Conservation (phyloP, 2,329 filamentous ascomycete genomes). For the Cordyceps cateniannulata region DNA sequence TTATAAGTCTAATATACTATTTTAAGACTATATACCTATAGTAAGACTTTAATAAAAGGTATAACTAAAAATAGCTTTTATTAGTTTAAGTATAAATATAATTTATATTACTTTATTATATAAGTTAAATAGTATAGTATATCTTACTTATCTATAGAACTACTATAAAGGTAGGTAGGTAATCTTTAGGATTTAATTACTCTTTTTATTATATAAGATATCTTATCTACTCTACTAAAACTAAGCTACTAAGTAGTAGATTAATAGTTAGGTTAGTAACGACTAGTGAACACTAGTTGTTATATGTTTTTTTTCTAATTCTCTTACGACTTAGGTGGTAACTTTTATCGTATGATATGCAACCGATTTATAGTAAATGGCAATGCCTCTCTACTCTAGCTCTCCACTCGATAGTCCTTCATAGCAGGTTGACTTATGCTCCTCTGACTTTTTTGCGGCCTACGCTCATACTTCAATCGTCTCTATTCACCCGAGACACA, state of each 20-base stretch:
- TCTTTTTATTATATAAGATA: neutral
- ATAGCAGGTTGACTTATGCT: no score
- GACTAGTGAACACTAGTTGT: neutral
- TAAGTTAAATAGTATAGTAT: neutral
- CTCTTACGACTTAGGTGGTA: no score
- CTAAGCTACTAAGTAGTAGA: neutral
- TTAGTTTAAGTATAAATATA: neutral
- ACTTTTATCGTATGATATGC: no score
- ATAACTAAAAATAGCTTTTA: no score
- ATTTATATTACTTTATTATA: neutral
- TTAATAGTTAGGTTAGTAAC: neutral
- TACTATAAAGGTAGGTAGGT: neutral
- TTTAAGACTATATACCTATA: no score
- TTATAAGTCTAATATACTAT: no score
- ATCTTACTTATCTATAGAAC: neutral
- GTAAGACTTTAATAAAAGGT: neutral
- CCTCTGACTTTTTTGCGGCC: no score
- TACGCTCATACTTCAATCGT: no score
- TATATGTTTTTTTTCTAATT: neutral
- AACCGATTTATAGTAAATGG: no score
- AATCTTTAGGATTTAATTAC: neutral
- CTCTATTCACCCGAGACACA: no score
- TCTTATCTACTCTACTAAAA: neutral
- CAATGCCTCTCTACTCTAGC: no score
- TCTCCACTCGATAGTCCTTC: no score